phyloP scores from a whole-genome alignment of 192 early-diverging fungal genomes.

The Coemansia sp. region DNA sequence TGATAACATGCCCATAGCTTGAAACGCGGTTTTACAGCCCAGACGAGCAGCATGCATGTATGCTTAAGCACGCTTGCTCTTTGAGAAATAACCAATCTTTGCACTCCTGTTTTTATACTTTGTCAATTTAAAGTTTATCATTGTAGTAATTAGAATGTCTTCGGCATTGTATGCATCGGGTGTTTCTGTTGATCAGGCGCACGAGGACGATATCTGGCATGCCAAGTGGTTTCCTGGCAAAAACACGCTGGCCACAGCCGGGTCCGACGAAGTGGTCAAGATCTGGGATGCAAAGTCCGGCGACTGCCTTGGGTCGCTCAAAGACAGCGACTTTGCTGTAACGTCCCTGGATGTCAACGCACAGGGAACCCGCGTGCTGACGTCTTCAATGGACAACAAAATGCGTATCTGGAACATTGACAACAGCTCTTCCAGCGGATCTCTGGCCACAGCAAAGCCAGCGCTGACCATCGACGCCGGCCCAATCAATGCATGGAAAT shows the following conservation, averaged over 20 bases:
- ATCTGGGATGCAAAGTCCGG: constrained; percentile 49
- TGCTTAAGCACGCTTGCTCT: not conserved
- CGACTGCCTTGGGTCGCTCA: constrained; percentile 24
- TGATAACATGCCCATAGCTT: not conserved
- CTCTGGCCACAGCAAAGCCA: constrained; percentile 4
- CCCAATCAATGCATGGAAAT: constrained; percentile 45
- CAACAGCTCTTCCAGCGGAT: not conserved
- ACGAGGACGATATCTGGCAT: constrained; percentile 54
- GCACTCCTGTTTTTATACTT: not conserved
- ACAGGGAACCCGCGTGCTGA: constrained; percentile 38
- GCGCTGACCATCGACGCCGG: constrained; percentile 32
- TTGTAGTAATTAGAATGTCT: constrained; percentile 14
- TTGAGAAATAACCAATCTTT: not conserved
- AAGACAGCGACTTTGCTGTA: constrained; percentile 43
- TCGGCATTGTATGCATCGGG: constrained; percentile 40
- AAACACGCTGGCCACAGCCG: constrained; percentile 39
- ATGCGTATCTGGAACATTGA: constrained; percentile 45
- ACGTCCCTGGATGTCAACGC: constrained; percentile 48
- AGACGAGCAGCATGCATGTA: not conserved
- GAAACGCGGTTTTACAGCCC: not conserved
- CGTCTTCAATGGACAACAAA: constrained; percentile 55
- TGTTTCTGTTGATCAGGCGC: constrained; percentile 38
- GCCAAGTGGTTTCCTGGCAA: constrained; percentile 45
- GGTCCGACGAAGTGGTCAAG: constrained; percentile 43
- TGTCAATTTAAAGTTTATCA: not conserved